These are phyloP conservation scores for Penicillium bovifimosum DNA, from an alignment of 495 filamentous ascomycete genomes.

Conservation along the genomic window DNA sequence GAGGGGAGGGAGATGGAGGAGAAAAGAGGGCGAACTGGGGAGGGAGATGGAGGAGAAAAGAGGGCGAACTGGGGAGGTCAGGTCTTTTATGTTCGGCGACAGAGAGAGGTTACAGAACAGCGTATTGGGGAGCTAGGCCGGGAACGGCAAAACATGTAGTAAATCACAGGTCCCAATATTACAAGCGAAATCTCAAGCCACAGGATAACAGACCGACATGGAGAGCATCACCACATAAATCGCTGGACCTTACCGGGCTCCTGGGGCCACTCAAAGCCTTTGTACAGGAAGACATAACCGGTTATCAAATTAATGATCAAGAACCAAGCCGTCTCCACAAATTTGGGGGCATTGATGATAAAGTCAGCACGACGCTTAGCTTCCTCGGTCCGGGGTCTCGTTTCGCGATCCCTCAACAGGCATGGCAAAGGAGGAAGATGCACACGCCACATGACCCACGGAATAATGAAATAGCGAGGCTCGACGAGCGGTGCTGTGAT, in stretches of 20 bases:
- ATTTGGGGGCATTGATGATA: conserved; percentile 41
- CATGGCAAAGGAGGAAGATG: conserved; percentile 55
- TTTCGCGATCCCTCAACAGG: conserved; percentile 25
- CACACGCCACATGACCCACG: conserved; percentile 90
- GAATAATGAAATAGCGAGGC: conserved; percentile 88
- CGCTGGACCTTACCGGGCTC: conserved; percentile 77
- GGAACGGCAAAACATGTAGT: conserved; percentile 13
- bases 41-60: no score
- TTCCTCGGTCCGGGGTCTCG: conserved; percentile 16
- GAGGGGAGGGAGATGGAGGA: conserved; percentile 1
- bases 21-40: conserved; percentile 7
- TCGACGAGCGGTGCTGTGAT: conserved; percentile 89
- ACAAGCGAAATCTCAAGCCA: no score
- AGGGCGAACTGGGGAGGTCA: not conserved
- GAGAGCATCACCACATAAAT: conserved; percentile 75
- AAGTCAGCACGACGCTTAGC: conserved; percentile 27
- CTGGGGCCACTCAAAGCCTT: conserved; percentile 74
- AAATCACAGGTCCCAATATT: conserved; percentile 15
- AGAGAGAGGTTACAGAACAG: no score
- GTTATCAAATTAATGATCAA: conserved; percentile 64
- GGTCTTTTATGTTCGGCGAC: conserved; percentile 9
- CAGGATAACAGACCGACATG: no score
- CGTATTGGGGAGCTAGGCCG: no score
- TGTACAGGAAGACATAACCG: conserved; percentile 74
- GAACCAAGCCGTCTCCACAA: conserved; percentile 77